Evolutionary conservation across 2,329 filamentous ascomycete species (phyloP), one percentile per base, ranked within the genome.

Genomic region (Scedosporium dehoogii): DNA sequence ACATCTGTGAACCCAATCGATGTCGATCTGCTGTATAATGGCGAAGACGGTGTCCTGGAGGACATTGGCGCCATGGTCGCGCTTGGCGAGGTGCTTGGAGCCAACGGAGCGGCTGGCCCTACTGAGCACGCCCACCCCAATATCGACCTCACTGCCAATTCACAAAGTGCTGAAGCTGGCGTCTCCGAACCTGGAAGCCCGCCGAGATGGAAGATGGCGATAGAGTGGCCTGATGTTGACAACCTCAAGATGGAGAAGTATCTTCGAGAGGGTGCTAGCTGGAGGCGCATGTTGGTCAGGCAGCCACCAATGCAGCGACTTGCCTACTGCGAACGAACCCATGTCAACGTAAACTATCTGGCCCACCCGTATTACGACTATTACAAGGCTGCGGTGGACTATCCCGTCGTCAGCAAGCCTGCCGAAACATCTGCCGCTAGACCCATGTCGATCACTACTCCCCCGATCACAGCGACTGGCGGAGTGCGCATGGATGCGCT

Each of bases 211-310:
- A 61, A 44, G 59, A 21, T 48, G 29, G n/a, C 55, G 6, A 25
- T 51, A 23, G n/a, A 41, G 16, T 61, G 59, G 59, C 59, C 46
- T n/a, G 23, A 51, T 7, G 7, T 16, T 6, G 48, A 61, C 23
- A 44, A 51, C 18, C 18, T 21, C 46, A 55, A 56, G 25, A 46
- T 61, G 10, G 46, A 65, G 7, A 62, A 57, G 0, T 68, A 67
- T 51, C 61, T 65, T 18, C 60, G 66, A 2, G 25, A 60, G 2
- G 64, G 64, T 1, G 67, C 67, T 9, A 67, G 64, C 53, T 69
- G 67, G 67, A 65, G 67, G 6, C 63, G 67, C 10, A 69, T 69
- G 67, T 63, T 69, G 9, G 63, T 67, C 14, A 60, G 65, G 5
- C 67, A 68, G 53, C 67, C 67, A 4, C 64, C 65, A 23, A n/a